Base-by-base conservation (phyloP, 805 yeast genomes). In the Hanseniaspora guilliermondii region DNA sequence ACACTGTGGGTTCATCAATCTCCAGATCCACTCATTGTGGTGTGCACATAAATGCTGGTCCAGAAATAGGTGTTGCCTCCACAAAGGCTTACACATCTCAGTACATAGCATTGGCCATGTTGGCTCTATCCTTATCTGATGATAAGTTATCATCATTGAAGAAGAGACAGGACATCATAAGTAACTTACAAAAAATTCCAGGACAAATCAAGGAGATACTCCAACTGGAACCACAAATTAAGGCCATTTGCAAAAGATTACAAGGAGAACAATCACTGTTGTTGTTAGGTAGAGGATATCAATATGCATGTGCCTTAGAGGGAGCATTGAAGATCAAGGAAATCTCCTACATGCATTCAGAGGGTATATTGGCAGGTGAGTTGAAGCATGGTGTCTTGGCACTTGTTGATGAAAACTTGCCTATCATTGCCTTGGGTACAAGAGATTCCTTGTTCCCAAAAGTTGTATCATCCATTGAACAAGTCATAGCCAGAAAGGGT, bases 61-160 rank as follows among this genome's bases (percentile, higher is more conserved):
- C 98, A 46, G 99, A 93, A 73, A 93, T 93, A 60, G 97, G 98
- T 70, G 99, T 93, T 61, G 99, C 99, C 11, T 88, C 97, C 12
- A 93, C 99, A 47, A 93, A 93, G 73, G 98, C 98, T 30, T 93
- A 93, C 74, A 93, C 99, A 7, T 93, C 99, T 11, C 99, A 93
- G 70, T 93, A 82, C 70, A 89, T 94, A 69, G 97, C 98, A 0
- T 75, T 93, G 59, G 97, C 91, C 4, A 87, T 93, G 97, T 78
- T 93, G 73, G 97, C 97, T 0, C 76, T 93, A 53, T 87, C 91
- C n/a, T 76, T 93, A 59, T 86, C 97, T 11, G 95, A 88, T 64
- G 97, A 93, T 69, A 79, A 91, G 57, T 76, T 87, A 49, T 85
- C 95, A 44, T 79, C 78, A 71, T 65, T 75, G 44, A 74, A 73